These are phyloP conservation scores for Huntiella omanensis DNA, from an alignment of 2,329 filamentous ascomycete species.

Conservation along the genomic window DNA sequence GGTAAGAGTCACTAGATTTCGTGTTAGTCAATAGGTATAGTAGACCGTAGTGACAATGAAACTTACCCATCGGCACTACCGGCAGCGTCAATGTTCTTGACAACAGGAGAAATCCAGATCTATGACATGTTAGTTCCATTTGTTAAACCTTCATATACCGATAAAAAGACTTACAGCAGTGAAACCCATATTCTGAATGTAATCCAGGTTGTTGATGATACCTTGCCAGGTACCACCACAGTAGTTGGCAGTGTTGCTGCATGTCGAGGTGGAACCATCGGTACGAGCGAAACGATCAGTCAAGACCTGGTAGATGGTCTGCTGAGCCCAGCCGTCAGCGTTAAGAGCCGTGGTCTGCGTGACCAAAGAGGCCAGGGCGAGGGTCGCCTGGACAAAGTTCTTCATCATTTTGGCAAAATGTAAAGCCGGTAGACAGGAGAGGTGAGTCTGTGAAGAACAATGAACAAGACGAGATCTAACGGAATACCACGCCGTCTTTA, in stretches of 20 bases:
- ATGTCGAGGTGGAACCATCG: constrained; percentile 20
- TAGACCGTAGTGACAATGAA: background rate
- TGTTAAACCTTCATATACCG: background rate
- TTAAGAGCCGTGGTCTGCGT: constrained; percentile 14
- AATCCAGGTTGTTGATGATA: constrained; percentile 29
- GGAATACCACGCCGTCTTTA: no score
- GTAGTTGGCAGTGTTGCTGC: constrained; percentile 19
- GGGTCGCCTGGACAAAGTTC: constrained; percentile 2
- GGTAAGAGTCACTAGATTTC: constrained; percentile 18
- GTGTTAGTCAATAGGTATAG: constrained; percentile 5
- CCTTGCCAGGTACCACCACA: constrained; percentile 33
- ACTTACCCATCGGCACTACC: constrained; percentile 14
- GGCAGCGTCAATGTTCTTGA: constrained; percentile 20
- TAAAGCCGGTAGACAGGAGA: background rate
- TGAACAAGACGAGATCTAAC: no score
- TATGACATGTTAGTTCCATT: constrained; percentile 3
- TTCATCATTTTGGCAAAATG: background rate
- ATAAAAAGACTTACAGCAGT: constrained; percentile 16
- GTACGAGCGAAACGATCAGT: constrained; percentile 25
- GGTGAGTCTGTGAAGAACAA: background rate
- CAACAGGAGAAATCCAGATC: constrained; percentile 26
- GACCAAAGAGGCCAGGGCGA: background rate
- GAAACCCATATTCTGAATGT: constrained; percentile 29
- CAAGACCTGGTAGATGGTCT: constrained; percentile 27
- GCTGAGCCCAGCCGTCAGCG: constrained; percentile 20